A percentile compares a stretch with the other conserved stretches of the same genome.
These are phyloP conservation scores for Serendipita sp. DNA, from an alignment of 1,284 basidiomycete genomes.

Conservation along the genomic window DNA sequence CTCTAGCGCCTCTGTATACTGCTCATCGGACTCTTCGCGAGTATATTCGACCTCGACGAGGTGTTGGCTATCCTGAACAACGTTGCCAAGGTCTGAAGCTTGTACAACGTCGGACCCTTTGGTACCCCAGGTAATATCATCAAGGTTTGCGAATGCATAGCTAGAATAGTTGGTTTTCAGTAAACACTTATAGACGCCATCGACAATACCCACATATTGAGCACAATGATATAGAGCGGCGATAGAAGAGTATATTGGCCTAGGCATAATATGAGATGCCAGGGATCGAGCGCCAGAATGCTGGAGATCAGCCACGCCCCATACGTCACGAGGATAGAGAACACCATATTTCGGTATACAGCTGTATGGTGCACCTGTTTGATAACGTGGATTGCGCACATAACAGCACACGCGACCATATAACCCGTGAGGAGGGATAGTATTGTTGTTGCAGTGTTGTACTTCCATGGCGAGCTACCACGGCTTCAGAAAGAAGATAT, in stretches of 20 bases:
- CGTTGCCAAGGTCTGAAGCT: constrained; percentile 64
- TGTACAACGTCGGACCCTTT: constrained; percentile 47
- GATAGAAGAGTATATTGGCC: constrained; percentile 77
- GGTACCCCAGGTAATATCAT: constrained; percentile 78
- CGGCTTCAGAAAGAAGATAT: background rate
- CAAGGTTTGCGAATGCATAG: constrained; percentile 9
- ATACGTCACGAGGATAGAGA: constrained; percentile 77
- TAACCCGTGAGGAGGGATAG: constrained; percentile 75
- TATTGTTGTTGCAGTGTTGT: constrained; percentile 62
- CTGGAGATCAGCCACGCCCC: constrained; percentile 72
- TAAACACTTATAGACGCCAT: constrained; percentile 12
- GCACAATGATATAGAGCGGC: constrained; percentile 77
- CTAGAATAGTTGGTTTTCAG: constrained; percentile 9
- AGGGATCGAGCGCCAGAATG: constrained; percentile 82
- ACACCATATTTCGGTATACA: constrained; percentile 60
- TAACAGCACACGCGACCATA: constrained; percentile 58
- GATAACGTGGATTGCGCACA: constrained; percentile 60
- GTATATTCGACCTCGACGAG: constrained; percentile 85
- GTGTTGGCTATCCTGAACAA: constrained; percentile 61
- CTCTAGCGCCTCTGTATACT: constrained; percentile 79
- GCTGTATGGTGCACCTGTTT: constrained; percentile 42
- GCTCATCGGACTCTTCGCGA: constrained; percentile 73
- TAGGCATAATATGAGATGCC: constrained; percentile 87
- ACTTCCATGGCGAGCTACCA: constrained; percentile 67
- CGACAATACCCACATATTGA: constrained; percentile 53